Conservation (phyloP, 306 rosid genomes). For the Abrus precatorius region DNA sequence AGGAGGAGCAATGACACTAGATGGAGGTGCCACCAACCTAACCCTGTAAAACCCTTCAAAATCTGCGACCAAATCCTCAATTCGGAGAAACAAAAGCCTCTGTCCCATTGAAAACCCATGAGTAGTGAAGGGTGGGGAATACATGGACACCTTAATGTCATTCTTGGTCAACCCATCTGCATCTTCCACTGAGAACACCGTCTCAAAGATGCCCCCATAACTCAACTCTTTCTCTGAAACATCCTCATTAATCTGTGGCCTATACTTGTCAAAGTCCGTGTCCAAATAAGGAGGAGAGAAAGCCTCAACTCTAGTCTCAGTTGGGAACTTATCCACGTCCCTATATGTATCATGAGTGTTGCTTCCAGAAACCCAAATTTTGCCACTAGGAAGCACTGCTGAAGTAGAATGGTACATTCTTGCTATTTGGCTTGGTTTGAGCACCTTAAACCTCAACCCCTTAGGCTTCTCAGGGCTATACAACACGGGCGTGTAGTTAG, state of each 20-base stretch:
- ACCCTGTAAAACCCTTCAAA: constrained; percentile 28
- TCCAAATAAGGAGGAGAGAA: constrained; percentile 85
- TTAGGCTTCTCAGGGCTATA: constrained; percentile 56
- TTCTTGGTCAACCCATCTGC: background rate
- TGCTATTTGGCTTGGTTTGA: constrained; percentile 54
- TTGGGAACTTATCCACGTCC: constrained; percentile 59
- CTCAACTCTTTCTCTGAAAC: background rate
- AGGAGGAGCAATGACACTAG: constrained; percentile 71
- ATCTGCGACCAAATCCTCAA: background rate
- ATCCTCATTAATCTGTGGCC: constrained; percentile 52
- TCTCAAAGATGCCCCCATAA: constrained; percentile 48
- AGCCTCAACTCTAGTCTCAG: constrained; percentile 78
- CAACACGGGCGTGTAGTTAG: constrained; percentile 65
- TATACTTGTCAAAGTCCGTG: background rate
- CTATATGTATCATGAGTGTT: constrained; percentile 69
- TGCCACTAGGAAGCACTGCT: constrained; percentile 69
- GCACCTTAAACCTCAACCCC: constrained; percentile 54
- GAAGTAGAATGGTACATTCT: constrained; percentile 88
- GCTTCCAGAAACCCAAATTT: constrained; percentile 73
- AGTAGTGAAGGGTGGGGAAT: constrained; percentile 86
- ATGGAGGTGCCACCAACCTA: constrained; percentile 60
- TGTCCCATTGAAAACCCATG: constrained; percentile 91
- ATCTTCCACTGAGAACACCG: constrained; percentile 46
- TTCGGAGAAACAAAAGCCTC: constrained; percentile 63
- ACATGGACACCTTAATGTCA: constrained; percentile 69